Evolutionary conservation across 441 rosid species (phyloP), one percentile per base, ranked within the genome.

Genomic region (Omphalea diandra): DNA sequence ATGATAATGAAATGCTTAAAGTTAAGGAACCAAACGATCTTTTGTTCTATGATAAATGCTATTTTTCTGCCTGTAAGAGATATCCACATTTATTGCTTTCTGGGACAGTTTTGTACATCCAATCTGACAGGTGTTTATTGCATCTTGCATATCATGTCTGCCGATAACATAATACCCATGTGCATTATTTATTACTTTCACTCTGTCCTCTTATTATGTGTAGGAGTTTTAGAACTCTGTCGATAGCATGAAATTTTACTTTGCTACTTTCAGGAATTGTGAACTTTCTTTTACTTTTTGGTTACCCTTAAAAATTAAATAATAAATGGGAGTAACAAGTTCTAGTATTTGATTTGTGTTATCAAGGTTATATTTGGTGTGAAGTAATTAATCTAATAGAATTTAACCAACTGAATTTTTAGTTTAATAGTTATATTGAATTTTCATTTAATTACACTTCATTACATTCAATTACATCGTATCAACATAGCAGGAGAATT

Each of bases 91-190:
- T 52, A 57, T 40, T 40, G 47, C 32, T 75, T 72, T 55, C 67
- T 46, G 53, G 68, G 20, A 66, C 52, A 17, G 63, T 71, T 24
- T 75, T 65, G 27, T 50, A 50, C 79, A 72, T 67, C 76, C 55
- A 65, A 55, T 77, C 73, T 78, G 52, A 22, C 73, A 31, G 38
- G 66, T 74, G 76, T 76, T 79, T 67, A 67, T 72, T 73, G 78
- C 62, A 74, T 44, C 46, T 50, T 81, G 64, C 63, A 53, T 65
- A 29, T 65, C 47, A 60, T 72, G 70, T 49, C 47, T 63, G 49
- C 71, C 29, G 32, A 14, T 63, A 61, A 44, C 80, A 58, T 63
- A 18, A 57, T 62, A 65, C 79, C 84, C 88, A 78, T 84, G 81
- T 76, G 83, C 81, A 70, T 57, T 70, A 74, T 78, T 80, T 76